Percentiles rank a stretch among this genome's conserved stretches.
Conservation (phyloP, 257 asterid genomes). For the Solanum etuberosum region DNA sequence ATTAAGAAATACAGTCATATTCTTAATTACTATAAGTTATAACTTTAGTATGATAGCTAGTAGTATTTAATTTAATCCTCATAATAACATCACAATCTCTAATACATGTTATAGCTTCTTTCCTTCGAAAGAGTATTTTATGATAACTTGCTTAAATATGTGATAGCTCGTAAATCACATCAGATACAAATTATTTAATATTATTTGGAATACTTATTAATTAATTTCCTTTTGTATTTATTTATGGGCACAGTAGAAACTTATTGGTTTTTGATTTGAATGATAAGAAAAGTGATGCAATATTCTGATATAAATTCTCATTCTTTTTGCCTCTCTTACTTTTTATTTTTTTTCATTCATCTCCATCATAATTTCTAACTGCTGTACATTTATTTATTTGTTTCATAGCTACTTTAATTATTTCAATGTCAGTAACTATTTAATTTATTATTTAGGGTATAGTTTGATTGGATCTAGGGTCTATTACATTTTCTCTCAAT, state of each 20-base stretch:
- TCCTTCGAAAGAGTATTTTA: not conserved
- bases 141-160: too few relatives aligned
- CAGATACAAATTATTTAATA: too few relatives aligned
- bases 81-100: too few relatives aligned
- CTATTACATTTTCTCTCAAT: too few relatives aligned
- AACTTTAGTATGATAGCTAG: not conserved
- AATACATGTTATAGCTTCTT: too few relatives aligned
- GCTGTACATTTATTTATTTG: not conserved
- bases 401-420: not conserved
- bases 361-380: not conserved
- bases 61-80: too few relatives aligned
- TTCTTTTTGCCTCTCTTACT: not conserved
- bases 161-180: too few relatives aligned
- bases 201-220: not conserved
- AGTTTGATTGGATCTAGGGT: not conserved
- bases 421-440: not conserved
- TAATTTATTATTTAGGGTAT: not conserved
- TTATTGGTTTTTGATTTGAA: not conserved
- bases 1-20: not conserved
- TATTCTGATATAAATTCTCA: not conserved
- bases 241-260: not conserved
- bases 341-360: too few relatives aligned
- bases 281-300: not conserved
- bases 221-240: not conserved
- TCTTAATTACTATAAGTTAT: too few relatives aligned